Conservation (phyloP, 768 basidiomycete genomes). For the Pseudohyphozyma bogoriensis region DNA sequence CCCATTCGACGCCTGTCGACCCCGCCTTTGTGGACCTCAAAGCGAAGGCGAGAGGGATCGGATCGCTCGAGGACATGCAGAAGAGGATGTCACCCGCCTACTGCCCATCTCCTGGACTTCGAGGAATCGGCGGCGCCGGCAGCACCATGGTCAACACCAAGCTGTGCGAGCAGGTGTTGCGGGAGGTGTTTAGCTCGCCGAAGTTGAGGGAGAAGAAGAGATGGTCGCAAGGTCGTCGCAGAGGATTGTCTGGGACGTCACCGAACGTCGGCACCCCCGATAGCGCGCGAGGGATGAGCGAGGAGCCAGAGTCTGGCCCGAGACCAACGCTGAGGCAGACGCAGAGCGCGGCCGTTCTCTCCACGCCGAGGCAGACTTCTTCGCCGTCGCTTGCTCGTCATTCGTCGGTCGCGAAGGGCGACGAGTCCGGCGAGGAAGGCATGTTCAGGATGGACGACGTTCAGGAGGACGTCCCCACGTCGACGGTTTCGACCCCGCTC, state of each 20-base stretch:
- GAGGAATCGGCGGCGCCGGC: slow-evolving; percentile 84
- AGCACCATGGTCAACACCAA: slow-evolving; percentile 88
- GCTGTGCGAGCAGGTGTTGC: slow-evolving; percentile 91
- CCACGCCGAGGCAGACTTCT: background rate
- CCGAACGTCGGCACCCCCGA: background rate
- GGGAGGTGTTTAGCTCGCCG: slow-evolving; percentile 57
- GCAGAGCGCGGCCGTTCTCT: slow-evolving; percentile 2
- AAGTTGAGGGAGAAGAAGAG: slow-evolving; percentile 44
- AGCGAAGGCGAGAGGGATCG: background rate
- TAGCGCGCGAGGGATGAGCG: background rate
- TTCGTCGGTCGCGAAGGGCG: background rate
- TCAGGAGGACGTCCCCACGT: slow-evolving; percentile 1
- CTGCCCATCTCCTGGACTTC: slow-evolving; percentile 34
- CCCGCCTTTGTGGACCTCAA: background rate
- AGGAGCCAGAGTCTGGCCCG: background rate
- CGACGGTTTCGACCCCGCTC: background rate
- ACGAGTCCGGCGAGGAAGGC: slow-evolving; percentile 4
- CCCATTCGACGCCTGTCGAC: slow-evolving; percentile 24
- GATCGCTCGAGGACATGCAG: background rate
- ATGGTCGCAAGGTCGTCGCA: slow-evolving; percentile 24
- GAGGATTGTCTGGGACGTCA: background rate
- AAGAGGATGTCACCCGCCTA: too few relatives aligned
- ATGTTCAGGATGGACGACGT: slow-evolving; percentile 30
- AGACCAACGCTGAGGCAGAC: slow-evolving; percentile 14
- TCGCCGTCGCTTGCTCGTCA: too few relatives aligned